Evolutionary conservation across 2,329 filamentous ascomycete species (phyloP).

Genomic region (Aspergillus arachidicola): DNA sequence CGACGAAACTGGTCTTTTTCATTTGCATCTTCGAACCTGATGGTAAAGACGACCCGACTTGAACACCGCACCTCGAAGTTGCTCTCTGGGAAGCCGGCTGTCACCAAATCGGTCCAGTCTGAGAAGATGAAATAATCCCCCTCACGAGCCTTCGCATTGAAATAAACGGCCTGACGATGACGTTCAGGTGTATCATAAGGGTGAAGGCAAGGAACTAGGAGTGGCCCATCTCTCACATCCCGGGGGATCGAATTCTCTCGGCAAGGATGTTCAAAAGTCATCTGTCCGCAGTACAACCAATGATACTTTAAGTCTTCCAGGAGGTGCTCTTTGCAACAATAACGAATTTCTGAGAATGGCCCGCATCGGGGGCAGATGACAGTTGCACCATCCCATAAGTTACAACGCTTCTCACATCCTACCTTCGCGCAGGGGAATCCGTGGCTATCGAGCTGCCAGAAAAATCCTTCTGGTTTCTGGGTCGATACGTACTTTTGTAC

Average conservation of each 20-base stretch:
- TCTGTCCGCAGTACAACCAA: slow-evolving; percentile 32
- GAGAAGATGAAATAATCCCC: slow-evolving; percentile 43
- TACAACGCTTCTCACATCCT: slow-evolving; percentile 34
- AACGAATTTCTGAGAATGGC: slow-evolving; percentile 40
- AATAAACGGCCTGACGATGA: slow-evolving; percentile 38
- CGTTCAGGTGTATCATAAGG: slow-evolving; percentile 37
- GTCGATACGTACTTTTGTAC: slow-evolving; percentile 1
- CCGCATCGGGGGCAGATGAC: slow-evolving; percentile 45
- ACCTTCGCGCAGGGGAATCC: slow-evolving; percentile 44
- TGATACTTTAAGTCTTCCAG: slow-evolving; percentile 38
- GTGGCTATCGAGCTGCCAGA: slow-evolving; percentile 53
- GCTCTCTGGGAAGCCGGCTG: slow-evolving; percentile 14
- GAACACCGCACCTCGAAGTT: slow-evolving; percentile 26
- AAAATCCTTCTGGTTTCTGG: slow-evolving; percentile 24
- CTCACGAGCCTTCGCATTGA: slow-evolving; percentile 22
- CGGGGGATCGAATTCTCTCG: slow-evolving; percentile 24
- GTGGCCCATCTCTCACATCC: slow-evolving; percentile 22
- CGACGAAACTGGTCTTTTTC: slow-evolving; percentile 40
- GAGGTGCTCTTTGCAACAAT: slow-evolving; percentile 42
- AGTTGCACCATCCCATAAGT: slow-evolving; percentile 31
- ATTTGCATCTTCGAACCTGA: slow-evolving; percentile 27
- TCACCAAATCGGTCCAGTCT: slow-evolving; percentile 25
- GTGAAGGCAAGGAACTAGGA: slow-evolving; percentile 31
- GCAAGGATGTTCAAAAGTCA: slow-evolving; percentile 26
- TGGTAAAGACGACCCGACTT: slow-evolving; percentile 17